Base-by-base conservation (phyloP, 202 grass and related monocot species). In the Schoenoplectus triqueter region DNA sequence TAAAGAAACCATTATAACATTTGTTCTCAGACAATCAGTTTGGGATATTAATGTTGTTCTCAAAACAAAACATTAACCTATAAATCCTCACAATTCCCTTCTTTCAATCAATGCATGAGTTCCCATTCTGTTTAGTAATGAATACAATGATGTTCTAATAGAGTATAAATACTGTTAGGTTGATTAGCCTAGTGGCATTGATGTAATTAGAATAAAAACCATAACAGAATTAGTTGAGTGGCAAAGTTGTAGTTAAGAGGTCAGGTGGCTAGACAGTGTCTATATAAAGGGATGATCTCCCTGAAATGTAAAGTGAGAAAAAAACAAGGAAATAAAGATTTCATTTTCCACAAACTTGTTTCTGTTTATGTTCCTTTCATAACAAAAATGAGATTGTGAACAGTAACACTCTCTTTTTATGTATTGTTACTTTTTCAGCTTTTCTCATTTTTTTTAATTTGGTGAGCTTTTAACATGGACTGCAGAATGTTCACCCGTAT, bases 401-500 rank as follows among this genome's bases (percentile, higher is more conserved):
- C 64, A 66, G 9, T 0, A 78, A 51, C 18, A 50, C 51, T 49
- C 73, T 82, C 66, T 69, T 69, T 11, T 44, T n/a, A 44, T 42
- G 40, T 69, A 69, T 6, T 69, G 40, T 45, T 69, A 15, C 39
- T 69, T 22, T 73, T 9, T 15, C 56, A 59, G 0, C 11, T 15
- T 59, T 59, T 59, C 10, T 3, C 15, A 15, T 59, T 59, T 59
- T 59, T 14, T 56, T 56, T 56, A 65, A 82, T 67, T 50, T n/a
- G 6, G 7, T 50, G 41, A 66, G 31, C 1, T 76, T 31, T 78
- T 56, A 48, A 46, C 39, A 73, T 80, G 5, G 46, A 74, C 62
- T 83, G 66, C 83, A 96, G 91, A 96, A 88, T 90, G 89, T 90
- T 91, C 91, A 90, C 68, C 91, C 93, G 0, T 96, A 91, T 80